Conservation (phyloP, 108 stramenopile species). For the Conticribra weissflogii region DNA sequence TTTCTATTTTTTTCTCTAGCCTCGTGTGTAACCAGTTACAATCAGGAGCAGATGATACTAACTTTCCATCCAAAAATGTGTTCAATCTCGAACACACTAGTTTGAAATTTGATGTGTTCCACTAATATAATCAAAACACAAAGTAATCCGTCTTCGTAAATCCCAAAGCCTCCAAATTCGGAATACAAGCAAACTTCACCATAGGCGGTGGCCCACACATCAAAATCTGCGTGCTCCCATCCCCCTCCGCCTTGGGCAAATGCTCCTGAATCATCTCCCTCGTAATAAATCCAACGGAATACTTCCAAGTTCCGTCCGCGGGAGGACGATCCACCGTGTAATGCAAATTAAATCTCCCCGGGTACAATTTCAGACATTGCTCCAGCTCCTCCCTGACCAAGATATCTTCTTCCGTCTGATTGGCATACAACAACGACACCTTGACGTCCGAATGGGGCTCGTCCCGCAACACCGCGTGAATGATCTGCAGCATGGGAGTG, state of each 20-base stretch:
- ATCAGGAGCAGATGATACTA: too few relatives aligned
- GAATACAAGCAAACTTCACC: slow-evolving; percentile 97
- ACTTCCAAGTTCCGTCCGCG: slow-evolving; percentile 72
- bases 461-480: slow-evolving; percentile 78
- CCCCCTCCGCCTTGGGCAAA: slow-evolving; percentile 51
- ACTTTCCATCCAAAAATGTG: not conserved
- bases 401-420: slow-evolving; percentile 95
- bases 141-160: slow-evolving; percentile 84
- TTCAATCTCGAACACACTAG: not conserved
- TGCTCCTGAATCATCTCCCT: slow-evolving; percentile 89
- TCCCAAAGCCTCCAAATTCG: slow-evolving; percentile 89
- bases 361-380: slow-evolving; percentile 63
- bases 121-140: slow-evolving; percentile 69
- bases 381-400: slow-evolving; percentile 91
- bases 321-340: slow-evolving; percentile 92
- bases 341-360: slow-evolving; percentile 80
- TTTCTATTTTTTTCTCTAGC: too few relatives aligned
- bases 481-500: slow-evolving; percentile 96
- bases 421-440: slow-evolving; percentile 86
- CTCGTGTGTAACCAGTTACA: too few relatives aligned
- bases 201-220: slow-evolving; percentile 99
- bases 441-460: slow-evolving; percentile 61
- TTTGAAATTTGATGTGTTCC: not conserved
- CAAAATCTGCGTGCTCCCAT: slow-evolving; percentile 78
- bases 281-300: slow-evolving; percentile 90